Base-by-base conservation (phyloP, 73 alveolate genomes). In the Effrenium voratum region DNA sequence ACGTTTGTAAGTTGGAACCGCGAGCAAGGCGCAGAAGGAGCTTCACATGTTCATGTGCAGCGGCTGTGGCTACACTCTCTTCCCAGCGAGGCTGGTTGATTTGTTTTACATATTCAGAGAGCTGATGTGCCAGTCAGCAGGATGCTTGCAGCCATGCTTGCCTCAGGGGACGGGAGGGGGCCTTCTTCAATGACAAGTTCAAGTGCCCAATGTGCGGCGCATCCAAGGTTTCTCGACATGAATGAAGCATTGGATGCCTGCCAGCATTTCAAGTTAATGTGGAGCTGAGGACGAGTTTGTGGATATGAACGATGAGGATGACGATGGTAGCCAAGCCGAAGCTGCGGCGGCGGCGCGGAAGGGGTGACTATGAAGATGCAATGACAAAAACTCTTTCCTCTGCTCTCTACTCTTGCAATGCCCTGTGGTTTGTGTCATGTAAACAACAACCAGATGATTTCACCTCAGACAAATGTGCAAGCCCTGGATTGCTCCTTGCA, bases 201-300 rank as follows among this genome's bases (percentile, higher is more conserved):
- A 88, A 88, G 46, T 88, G 95, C 84, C 95, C 95, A 41, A 88
- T 88, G 95, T 88, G 95, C n/a, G 95, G 95, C 55, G 95, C 95
- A 10, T 38, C 68, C 50, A 88, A 88, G 57, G 95, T 13, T 3
- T 2, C 91, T 46, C n/a, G 91, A 46, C 63, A 52, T 19, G 19
- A 19, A n/a, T n/a, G n/a, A n/a, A n/a, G n/a, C n/a, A n/a, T n/a
- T n/a, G n/a, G n/a, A n/a, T n/a, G n/a, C n/a, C n/a, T n/a, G n/a
- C n/a, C n/a, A 55, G 22, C 68, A 55, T 55, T 55, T 30, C 72
- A 30, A 30, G 72, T 57, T 22, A 57, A 22, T 57, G 16, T 12
- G 68, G 1, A 2, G 0, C 45, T 12, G n/a, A 88, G 95, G 95
- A 88, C n/a, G 95, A 88, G 95, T 88, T 88, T 40, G 95, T 88